Evolutionary conservation across 2,329 filamentous ascomycete genomes (phyloP).

Genomic region (Aspergillus aculeatinus): DNA sequence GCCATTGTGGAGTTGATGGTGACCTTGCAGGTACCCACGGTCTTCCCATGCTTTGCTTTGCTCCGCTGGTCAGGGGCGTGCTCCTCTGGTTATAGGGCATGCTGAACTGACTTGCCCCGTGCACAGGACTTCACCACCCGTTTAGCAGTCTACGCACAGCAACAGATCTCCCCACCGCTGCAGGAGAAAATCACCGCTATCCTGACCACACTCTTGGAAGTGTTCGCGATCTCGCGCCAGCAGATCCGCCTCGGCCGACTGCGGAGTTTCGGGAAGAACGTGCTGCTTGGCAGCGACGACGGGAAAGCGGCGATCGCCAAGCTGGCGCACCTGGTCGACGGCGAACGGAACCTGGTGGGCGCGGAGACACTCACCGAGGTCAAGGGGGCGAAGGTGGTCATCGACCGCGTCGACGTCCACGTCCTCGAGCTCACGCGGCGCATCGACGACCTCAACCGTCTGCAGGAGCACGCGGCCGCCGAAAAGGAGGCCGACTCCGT

Average conservation of each 20-base stretch:
- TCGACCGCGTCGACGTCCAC: not conserved
- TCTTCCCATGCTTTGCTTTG: not conserved
- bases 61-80: too few species aligned
- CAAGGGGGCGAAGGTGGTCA: not conserved
- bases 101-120: not conserved
- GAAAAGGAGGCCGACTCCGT: too few species aligned
- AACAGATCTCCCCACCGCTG: not conserved
- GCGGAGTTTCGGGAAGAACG: not conserved
- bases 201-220: not conserved
- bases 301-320: not conserved
- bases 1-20: not conserved
- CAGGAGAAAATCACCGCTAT: not conserved
- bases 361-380: not conserved
- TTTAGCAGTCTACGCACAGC: not conserved
- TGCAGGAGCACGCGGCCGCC: too few species aligned
- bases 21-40: not conserved
- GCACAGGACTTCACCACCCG: not conserved
- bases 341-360: not conserved
- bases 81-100: too few species aligned
- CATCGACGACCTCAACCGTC: not conserved
- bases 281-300: not conserved
- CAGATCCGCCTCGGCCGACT: not conserved
- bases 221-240: not conserved
- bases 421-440: not conserved
- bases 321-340: not conserved